These are phyloP conservation scores for Rhynchospora tenuis DNA, from an alignment of 176 grass and related monocot species.

Conservation along the genomic window DNA sequence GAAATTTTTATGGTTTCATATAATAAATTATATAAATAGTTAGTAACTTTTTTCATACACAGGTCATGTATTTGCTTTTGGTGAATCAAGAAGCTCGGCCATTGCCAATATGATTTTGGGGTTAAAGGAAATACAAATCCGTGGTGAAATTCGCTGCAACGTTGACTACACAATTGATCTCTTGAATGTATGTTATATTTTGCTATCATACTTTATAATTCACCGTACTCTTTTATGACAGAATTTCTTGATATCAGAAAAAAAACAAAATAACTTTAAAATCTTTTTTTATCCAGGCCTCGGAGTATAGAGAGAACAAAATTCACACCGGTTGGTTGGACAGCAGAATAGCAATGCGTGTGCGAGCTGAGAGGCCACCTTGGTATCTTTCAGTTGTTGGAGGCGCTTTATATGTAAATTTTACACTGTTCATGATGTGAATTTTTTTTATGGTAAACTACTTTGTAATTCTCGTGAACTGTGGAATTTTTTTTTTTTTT, in stretches of 20 bases:
- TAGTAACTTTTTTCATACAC: constrained; percentile 4
- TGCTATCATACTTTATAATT: constrained; percentile 13
- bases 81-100: constrained; percentile 85
- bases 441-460: constrained; percentile 7
- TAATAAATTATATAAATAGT: constrained; percentile 17
- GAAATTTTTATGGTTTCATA: constrained; percentile 6
- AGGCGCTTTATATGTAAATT: constrained; percentile 84
- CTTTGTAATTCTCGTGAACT: constrained; percentile 17
- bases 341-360: constrained; percentile 99
- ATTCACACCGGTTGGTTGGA: constrained; percentile 98
- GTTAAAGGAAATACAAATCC: constrained; percentile 97
- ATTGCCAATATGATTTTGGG: constrained; percentile 99
- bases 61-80: constrained; percentile 99
- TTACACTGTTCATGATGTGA: neutral
- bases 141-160: constrained; percentile 94
- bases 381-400: constrained; percentile 99
- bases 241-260: constrained; percentile 7
- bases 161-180: constrained; percentile 99
- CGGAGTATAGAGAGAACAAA: constrained; percentile 91
- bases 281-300: constrained; percentile 38
- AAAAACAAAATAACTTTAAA: constrained; percentile 1
- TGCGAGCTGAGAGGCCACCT: constrained; percentile 97
- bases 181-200: constrained; percentile 76
- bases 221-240: neutral
- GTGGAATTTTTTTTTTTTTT: constrained; percentile 18